phyloP scores from a whole-genome alignment of 1,139 yeast genomes.

The Magnusiomyces starmeri region DNA sequence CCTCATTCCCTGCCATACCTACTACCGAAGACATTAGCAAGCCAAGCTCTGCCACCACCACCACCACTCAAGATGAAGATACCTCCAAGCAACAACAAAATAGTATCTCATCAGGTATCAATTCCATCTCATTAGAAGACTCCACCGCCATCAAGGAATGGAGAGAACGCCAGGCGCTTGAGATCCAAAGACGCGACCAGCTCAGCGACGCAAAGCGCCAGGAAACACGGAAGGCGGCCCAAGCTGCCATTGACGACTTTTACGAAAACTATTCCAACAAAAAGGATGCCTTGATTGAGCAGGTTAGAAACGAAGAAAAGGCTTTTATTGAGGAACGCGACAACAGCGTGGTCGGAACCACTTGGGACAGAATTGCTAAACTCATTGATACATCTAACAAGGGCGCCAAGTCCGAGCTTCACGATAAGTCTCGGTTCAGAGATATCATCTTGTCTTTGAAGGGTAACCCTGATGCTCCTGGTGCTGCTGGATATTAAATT shows the following conservation, averaged over 20 bases:
- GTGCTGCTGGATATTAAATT: conserved; percentile 48
- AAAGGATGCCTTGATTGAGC: conserved; percentile 63
- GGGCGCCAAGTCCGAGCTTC: conserved; percentile 39
- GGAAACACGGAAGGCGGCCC: conserved; percentile 72
- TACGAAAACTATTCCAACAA: conserved; percentile 88
- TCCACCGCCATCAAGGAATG: conserved; percentile 49
- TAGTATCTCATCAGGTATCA: conserved; percentile 10
- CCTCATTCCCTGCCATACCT: conserved; percentile 51
- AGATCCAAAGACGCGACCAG: conserved; percentile 75
- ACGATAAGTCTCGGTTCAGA: conserved; percentile 68
- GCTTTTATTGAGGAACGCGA: conserved; percentile 72
- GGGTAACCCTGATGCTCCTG: conserved; percentile 69
- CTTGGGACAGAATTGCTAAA: conserved; percentile 78
- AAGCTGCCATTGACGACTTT: conserved; percentile 82
- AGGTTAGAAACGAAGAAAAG: conserved; percentile 57
- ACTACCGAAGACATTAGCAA: no score
- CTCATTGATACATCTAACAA: conserved; percentile 42
- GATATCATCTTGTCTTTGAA: conserved; percentile 56
- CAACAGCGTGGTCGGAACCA: conserved; percentile 58
- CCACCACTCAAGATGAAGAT: conserved; percentile 2
- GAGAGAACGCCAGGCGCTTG: conserved; percentile 77
- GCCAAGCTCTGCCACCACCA: conserved; percentile 1
- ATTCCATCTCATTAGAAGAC: conserved; percentile 30
- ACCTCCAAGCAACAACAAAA: background rate
- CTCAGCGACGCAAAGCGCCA: conserved; percentile 58